Percentiles rank a stretch among this genome's conserved stretches.
phyloP scores from a whole-genome alignment of 257 asterid genomes.

The Nicotiana knightiana region DNA sequence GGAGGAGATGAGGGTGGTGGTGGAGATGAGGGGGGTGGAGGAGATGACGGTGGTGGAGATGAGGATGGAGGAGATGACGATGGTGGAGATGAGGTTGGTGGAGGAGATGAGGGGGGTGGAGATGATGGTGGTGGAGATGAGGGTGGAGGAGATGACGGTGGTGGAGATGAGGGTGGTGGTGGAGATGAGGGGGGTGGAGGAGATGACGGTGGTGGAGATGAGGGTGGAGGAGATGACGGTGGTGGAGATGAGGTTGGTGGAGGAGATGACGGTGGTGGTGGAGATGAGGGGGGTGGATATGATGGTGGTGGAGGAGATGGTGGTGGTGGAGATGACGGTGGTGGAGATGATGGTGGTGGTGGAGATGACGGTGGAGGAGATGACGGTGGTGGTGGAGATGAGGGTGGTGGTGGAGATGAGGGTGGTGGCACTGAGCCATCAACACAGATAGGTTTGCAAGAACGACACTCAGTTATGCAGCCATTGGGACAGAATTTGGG shows the following conservation, averaged over 20 bases:
- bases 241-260: conserved; percentile 7
- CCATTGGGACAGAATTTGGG: conserved; percentile 45
- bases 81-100: background rate
- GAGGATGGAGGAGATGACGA: background rate
- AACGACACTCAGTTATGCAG: conserved; percentile 34
- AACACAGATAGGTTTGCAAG: conserved; percentile 37
- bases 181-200: background rate
- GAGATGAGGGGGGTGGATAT: conserved; percentile 5
- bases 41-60: conserved; percentile 4
- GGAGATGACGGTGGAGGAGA: background rate
- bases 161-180: background rate
- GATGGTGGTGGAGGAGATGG: conserved; percentile 4
- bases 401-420: background rate
- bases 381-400: conserved; percentile 3
- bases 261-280: conserved; percentile 1
- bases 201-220: background rate
- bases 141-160: background rate
- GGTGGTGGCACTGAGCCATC: conserved; percentile 18
- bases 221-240: background rate
- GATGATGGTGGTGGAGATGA: background rate
- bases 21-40: background rate
- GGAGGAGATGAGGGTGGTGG: background rate
- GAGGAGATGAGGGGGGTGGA: background rate
- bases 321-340: background rate
- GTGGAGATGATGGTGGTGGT: background rate